A percentile compares a stretch with the other conserved stretches of the same genome.
Conservation (phyloP, 2,329 filamentous ascomycete genomes). For the Ilyonectria sp. region DNA sequence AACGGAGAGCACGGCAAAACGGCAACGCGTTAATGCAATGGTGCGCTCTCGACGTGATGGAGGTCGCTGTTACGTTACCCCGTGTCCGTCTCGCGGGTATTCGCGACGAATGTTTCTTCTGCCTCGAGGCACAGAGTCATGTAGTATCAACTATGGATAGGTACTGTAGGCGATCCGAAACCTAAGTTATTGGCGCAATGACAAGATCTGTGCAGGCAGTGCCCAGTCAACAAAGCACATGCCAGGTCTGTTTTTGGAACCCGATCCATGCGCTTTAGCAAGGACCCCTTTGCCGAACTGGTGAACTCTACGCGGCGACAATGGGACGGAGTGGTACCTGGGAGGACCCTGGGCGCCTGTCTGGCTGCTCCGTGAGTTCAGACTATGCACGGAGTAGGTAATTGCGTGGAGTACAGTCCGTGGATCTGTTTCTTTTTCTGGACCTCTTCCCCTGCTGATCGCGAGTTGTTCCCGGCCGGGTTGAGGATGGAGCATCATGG, state of each 20-base stretch:
- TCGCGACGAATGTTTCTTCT: not conserved
- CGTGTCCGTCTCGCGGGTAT: not conserved
- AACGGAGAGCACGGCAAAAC: not conserved
- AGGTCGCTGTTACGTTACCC: constrained; percentile 1
- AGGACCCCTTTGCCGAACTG: constrained; percentile 11
- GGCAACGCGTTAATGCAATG: not conserved
- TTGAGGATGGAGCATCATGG: not conserved
- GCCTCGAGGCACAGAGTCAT: constrained; percentile 2
- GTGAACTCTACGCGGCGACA: constrained; percentile 2
- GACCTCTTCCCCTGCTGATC: not conserved
- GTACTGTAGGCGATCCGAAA: constrained; percentile 1
- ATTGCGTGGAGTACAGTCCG: not conserved
- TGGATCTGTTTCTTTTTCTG: constrained; percentile 22
- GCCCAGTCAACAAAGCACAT: constrained; percentile 19
- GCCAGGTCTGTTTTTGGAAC: constrained; percentile 9
- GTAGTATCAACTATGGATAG: not conserved
- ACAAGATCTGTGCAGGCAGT: constrained; percentile 17
- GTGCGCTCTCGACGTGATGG: not conserved
- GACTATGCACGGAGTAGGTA: not conserved
- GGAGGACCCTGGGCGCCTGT: constrained; percentile 6
- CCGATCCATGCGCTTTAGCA: constrained; percentile 19
- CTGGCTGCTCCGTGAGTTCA: constrained; percentile 6
- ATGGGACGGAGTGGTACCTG: not conserved
- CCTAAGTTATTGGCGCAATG: constrained; percentile 5
- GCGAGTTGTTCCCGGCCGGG: constrained; percentile 1